A percentile compares a stretch with the other conserved stretches of the same genome.
These are phyloP conservation scores for Phylloporus sp. DNA, from an alignment of 768 basidiomycete species.

Conservation along the genomic window DNA sequence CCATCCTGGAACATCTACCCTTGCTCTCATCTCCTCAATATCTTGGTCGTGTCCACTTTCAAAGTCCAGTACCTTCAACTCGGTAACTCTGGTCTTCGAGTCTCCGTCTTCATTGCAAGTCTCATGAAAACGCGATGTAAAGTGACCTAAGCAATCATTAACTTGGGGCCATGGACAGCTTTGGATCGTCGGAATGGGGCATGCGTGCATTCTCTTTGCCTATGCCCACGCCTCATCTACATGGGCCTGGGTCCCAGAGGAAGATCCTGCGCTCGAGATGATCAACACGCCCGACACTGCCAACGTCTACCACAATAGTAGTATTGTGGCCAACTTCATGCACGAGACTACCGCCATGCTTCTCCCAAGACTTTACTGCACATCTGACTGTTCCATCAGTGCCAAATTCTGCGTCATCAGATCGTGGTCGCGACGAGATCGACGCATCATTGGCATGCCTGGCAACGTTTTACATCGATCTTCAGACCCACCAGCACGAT, in stretches of 20 bases:
- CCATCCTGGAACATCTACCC: too few relatives aligned
- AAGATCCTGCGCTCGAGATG: constrained; percentile 27
- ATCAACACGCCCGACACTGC: constrained; percentile 38
- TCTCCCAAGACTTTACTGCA: too few relatives aligned
- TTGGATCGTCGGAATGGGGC: constrained; percentile 26
- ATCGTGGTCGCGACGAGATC: constrained; percentile 30
- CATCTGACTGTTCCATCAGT: too few relatives aligned
- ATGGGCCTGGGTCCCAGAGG: constrained; percentile 26
- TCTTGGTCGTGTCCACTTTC: constrained; percentile 8
- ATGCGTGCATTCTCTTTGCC: constrained; percentile 12
- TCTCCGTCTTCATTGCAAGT: constrained; percentile 34
- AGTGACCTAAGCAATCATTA: constrained; percentile 7
- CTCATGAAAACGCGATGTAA: not conserved
- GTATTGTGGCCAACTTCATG: constrained; percentile 34
- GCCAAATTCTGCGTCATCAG: constrained; percentile 30
- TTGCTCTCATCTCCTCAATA: not conserved
- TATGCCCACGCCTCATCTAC: not conserved
- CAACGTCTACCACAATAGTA: constrained; percentile 35
- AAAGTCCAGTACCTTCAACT: constrained; percentile 30
- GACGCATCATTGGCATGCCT: constrained; percentile 36
- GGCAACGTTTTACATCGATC: constrained; percentile 34
- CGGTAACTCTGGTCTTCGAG: too few relatives aligned
- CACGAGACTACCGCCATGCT: too few relatives aligned
- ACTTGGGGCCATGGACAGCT: constrained; percentile 28
- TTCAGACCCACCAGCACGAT: constrained; percentile 44